phyloP scores from a whole-genome alignment of 176 grass and related monocot species.

The Chrysopogon serrulatus region DNA sequence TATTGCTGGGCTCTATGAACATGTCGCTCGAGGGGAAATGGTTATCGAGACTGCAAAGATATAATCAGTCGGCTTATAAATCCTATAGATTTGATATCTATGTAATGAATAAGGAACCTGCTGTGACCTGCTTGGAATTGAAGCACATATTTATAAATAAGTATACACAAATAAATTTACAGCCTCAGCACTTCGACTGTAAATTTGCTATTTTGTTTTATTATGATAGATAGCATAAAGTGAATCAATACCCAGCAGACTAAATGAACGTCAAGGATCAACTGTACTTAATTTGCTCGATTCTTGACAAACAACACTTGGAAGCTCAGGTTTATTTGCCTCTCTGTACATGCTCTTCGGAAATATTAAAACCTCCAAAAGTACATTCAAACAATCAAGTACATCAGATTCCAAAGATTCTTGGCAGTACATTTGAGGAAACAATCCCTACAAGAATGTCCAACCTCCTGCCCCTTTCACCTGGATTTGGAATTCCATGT shows the following conservation, averaged over 20 bases:
- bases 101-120: not conserved
- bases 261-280: not conserved
- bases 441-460: too few relatives aligned
- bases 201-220: not conserved
- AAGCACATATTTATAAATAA: too few relatives aligned
- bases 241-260: not conserved
- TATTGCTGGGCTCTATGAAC: constrained; percentile 2
- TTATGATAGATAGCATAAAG: not conserved
- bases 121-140: too few relatives aligned
- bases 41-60: constrained; percentile 42
- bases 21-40: constrained; percentile 27
- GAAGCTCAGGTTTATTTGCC: not conserved
- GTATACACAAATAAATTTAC: too few relatives aligned
- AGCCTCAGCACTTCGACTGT: not conserved
- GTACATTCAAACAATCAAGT: not conserved
- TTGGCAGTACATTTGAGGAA: too few relatives aligned
- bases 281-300: not conserved
- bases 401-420: not conserved
- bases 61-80: too few relatives aligned
- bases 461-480: too few relatives aligned
- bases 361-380: not conserved
- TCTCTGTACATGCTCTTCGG: not conserved
- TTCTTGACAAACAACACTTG: not conserved
- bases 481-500: too few relatives aligned
- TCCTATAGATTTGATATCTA: not conserved